These are phyloP conservation scores for Phytopythium kandeliae DNA, from an alignment of 352 stramenopile species.

Conservation along the genomic window DNA sequence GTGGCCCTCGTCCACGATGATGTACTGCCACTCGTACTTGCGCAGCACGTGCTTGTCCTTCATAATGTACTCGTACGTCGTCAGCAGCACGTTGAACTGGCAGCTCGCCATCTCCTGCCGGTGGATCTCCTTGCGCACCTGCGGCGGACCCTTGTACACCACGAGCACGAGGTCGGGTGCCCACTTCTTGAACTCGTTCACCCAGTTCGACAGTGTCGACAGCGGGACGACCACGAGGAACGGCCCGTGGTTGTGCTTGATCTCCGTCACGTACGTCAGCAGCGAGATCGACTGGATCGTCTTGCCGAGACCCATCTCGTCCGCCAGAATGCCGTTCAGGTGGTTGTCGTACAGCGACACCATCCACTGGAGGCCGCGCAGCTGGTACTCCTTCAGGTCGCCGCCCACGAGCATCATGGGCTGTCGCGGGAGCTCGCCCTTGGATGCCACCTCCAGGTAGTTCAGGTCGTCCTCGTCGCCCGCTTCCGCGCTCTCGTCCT, in stretches of 20 bases:
- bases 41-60: slow-evolving; percentile 88
- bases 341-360: slow-evolving; percentile 98
- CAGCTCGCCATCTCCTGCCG: slow-evolving; percentile 78
- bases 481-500: slow-evolving; percentile 13
- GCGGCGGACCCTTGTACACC: slow-evolving; percentile 91
- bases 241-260: slow-evolving; percentile 89
- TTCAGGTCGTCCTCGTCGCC: slow-evolving; percentile 77
- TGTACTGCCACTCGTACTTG: slow-evolving; percentile 90
- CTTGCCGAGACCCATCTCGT: slow-evolving; percentile 94
- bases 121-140: slow-evolving; percentile 79
- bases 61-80: slow-evolving; percentile 94
- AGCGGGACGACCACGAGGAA: slow-evolving; percentile 98
- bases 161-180: slow-evolving; percentile 95
- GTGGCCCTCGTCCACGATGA: slow-evolving; percentile 94
- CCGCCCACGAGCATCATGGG: slow-evolving; percentile 95
- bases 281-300: slow-evolving; percentile 86
- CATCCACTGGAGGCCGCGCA: slow-evolving; percentile 99
- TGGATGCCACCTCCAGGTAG: slow-evolving; percentile 79
- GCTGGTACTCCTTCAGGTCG: slow-evolving; percentile 97
- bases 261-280: slow-evolving; percentile 77
- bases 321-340: slow-evolving; percentile 97
- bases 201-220: slow-evolving; percentile 92
- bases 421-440: slow-evolving; percentile 86
- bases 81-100: slow-evolving; percentile 91
- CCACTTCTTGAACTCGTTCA: slow-evolving; percentile 93